Evolutionary conservation across 1,139 yeast genomes (phyloP), one percentile per base, ranked within the genome.

Genomic region (Geotrichum klebahnii): DNA sequence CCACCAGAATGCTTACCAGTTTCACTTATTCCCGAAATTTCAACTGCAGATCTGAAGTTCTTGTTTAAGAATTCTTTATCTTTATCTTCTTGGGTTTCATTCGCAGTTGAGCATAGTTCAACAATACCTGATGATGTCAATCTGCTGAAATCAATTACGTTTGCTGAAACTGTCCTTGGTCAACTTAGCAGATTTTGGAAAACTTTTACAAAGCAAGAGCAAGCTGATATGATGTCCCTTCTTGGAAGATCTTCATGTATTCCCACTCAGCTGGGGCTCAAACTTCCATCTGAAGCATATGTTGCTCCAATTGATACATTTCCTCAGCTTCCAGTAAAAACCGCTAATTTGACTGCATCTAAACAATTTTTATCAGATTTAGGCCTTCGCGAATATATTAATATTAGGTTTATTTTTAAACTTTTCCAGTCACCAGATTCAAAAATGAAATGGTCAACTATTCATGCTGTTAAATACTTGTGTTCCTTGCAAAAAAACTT

Each of bases 301-400:
- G 43, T 70, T 14, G 58, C 56, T 32, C 59, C 58, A n/a, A 66
- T 70, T 19, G 61, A 64, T 10, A 57, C 70, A 47, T 71, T 71
- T 51, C 72, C 74, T 1, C 61, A 67, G 45, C 54, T 70, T 14
- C 74, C 75, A 0, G 65, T 71, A 3, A 63, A 65, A 22, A 50
- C 61, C 1, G 53, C 58, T 4, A 52, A 57, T 9, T 49, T 66
- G 34, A 50, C 52, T 24, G 59, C 61, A 2, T 64, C 64, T 3
- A 60, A 67, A 12, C 58, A 59, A 23, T 62, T 71, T 54, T 58
- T 71, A 32, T 53, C 59, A 12, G 59, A 56, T 9, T 47, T 71
- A 3, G 73, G 73, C 1, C 59, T 71, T 20, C 64, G 75, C 28
- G 67, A 65, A 52, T 67, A 74, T 3, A 67, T 71, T 10, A 73